phyloP scores from a whole-genome alignment of 75 land plant species.

The Adiantum capillusveneris region DNA sequence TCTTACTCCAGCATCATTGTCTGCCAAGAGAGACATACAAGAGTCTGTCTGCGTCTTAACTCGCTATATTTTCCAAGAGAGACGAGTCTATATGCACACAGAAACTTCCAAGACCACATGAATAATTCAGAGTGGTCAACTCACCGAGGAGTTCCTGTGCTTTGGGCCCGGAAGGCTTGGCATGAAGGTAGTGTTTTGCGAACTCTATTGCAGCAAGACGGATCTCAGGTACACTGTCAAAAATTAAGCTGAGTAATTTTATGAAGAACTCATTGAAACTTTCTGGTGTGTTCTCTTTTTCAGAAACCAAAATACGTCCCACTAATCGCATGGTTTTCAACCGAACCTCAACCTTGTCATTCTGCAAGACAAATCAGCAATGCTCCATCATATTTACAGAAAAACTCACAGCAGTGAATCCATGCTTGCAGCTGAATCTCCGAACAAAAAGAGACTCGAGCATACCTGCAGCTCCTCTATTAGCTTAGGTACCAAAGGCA shows the following conservation, averaged over 20 bases:
- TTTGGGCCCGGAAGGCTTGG: slow-evolving; percentile 26
- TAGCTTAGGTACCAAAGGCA: slow-evolving; percentile 2
- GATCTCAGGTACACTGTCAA: slow-evolving; percentile 55
- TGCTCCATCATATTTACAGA: not conserved
- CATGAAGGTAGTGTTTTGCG: slow-evolving; percentile 49
- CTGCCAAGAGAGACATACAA: slow-evolving; percentile 51
- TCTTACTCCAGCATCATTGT: slow-evolving; percentile 67
- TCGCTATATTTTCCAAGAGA: too few relatives aligned
- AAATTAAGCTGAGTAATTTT: slow-evolving; percentile 61
- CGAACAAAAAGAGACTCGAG: not conserved
- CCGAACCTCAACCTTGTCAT: slow-evolving; percentile 51
- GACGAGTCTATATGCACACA: not conserved
- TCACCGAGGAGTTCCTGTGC: slow-evolving; percentile 57
- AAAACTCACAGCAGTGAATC: too few relatives aligned
- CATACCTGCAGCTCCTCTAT: slow-evolving; percentile 12
- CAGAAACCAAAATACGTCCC: slow-evolving; percentile 60
- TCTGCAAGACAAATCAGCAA: slow-evolving; percentile 23
- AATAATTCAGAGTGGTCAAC: too few relatives aligned
- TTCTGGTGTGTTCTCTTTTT: slow-evolving; percentile 28
- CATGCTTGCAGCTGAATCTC: not conserved
- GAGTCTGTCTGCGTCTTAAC: too few relatives aligned
- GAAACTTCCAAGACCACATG: not conserved
- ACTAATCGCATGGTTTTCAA: slow-evolving; percentile 52
- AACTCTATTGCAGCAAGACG: slow-evolving; percentile 56
- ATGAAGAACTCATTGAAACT: slow-evolving; percentile 47